Base-by-base conservation (phyloP, 1,284 basidiomycete species). In the Ceraceosorus guamensis region DNA sequence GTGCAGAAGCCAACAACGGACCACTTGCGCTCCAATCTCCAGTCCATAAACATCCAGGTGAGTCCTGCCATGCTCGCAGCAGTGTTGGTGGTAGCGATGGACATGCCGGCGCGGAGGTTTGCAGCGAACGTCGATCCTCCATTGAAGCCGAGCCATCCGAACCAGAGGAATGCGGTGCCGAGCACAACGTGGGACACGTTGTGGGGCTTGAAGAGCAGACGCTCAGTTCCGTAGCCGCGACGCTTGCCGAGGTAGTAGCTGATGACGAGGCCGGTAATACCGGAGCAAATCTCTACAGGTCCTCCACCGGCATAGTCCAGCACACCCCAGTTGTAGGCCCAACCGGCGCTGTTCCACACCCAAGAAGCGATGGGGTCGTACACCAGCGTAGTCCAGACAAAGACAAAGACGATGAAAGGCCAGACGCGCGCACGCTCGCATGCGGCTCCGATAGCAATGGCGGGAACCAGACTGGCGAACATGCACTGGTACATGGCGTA, bases 281-380 rank as follows among this genome's bases (percentile, higher is more conserved):
- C 78, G 6, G 76, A 77, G 43, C 71, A 73, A 43, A 79, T 78
- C 65, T 79, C 76, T 34, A 79, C 75, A 10, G 78, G 78, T 46
- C 75, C 76, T 35, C 78, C 78, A 53, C 78, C 46, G 46, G 56
- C 60, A 69, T 85, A 91, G 78, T 95, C 91, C 46, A 91, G 81
- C 6, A 91, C 88, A 30, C 91, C 90, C 86, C 88, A 91, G 67
- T 85, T 87, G 77, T 84, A 85, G 0, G 84, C 91, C 91, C 91
- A 96, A 7, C 91, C 91, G 56, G 85, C 84, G 46, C 83, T 61
- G 77, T 89, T 91, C 91, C 92, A 97, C 0, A 91, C 91, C 91
- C 91, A 65, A 52, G 59, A 57, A 6, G 68, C 69, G 43, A 73
- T 58, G 45, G 66, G 66, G 48, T 66, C 66, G 58, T 68, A 71